Percentiles rank a stretch among this genome's conserved stretches.
Conservation (phyloP, 2,329 filamentous ascomycete genomes). For the Gaeumannomyces sp. region DNA sequence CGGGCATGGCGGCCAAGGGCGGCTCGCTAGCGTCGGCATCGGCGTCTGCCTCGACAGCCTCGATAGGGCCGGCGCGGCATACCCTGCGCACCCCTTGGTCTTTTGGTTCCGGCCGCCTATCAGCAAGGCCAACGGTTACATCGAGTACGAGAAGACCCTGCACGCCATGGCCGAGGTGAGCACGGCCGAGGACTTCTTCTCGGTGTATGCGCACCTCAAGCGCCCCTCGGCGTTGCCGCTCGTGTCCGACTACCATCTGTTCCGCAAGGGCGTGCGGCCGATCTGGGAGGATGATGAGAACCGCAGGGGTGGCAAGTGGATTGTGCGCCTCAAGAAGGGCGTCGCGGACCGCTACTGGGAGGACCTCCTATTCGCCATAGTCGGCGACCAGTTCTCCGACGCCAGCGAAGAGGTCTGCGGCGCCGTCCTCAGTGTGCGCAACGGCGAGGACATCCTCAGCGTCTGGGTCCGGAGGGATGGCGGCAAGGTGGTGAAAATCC, state of each 20-base stretch:
- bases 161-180: constrained; percentile 76
- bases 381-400: constrained; percentile 91
- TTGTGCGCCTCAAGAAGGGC: constrained; percentile 93
- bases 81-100: constrained; percentile 79
- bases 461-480: constrained; percentile 96
- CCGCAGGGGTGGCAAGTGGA: constrained; percentile 94
- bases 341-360: constrained; percentile 97
- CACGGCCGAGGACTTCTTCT: constrained; percentile 86
- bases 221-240: constrained; percentile 80
- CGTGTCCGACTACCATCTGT: constrained; percentile 96
- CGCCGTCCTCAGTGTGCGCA: constrained; percentile 86
- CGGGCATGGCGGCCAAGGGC: constrained; percentile 26
- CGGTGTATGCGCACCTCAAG: constrained; percentile 82
- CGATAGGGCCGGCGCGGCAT: constrained; percentile 34
- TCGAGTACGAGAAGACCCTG: constrained; percentile 95
- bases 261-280: constrained; percentile 91
- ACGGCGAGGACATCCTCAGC: constrained; percentile 93
- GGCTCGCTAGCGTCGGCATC: constrained; percentile 23
- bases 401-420: constrained; percentile 92
- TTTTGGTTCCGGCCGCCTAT: constrained; percentile 97
- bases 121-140: constrained; percentile 80
- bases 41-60: constrained; percentile 27
- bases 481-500: constrained; percentile 90
- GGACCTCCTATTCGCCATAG: constrained; percentile 80
- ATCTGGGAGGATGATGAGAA: constrained; percentile 99